Base-by-base conservation (phyloP, 768 basidiomycete species). In the Ramaria rubella region DNA sequence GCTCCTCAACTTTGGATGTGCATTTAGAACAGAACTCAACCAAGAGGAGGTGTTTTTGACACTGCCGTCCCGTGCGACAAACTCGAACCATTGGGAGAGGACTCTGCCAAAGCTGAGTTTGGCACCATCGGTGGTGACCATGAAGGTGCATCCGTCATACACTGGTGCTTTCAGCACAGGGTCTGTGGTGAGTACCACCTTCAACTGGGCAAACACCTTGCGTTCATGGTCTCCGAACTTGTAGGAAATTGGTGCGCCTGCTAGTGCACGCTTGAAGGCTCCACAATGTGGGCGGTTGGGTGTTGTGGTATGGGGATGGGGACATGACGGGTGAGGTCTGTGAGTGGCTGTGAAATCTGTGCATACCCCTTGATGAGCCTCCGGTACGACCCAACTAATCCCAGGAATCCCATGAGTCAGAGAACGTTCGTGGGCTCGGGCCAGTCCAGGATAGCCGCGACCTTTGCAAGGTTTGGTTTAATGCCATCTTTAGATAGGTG, bases 81-180 rank as follows among this genome's bases (percentile, higher is more conserved):
- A 61, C 4, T 52, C 51, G 19, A 63, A 53, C 1, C 50, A 31
- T 51, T 75, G 74, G 0, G 67, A 29, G 1, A 75, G 58, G n/a
- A n/a, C n/a, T 0, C 71, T 58, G 1, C 61, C 73, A 52, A 74
- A 75, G 0, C 65, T 70, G 12, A 63, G 59, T 49, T 69, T 67
- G 24, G 62, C 69, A 0, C 67, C 70, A 46, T 75, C 71, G 0
- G 68, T 71, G 0, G 67, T 72, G 8, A 75, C 57, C 2, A 73
- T 65, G 58, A 77, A 77, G 36, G 62, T 68, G 17, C 63, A 65
- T 1, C 70, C 70, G 46, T 76, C 70, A 40, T 60, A 78, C 6
- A 58, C 34, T 1, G 72, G 71, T 0, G 62, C 59, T n/a, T 55
- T 34, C 2, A 74, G 60, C 0, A 73, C 67, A 2, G 73, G 75